Evolutionary conservation across 306 rosid species (phyloP).

Genomic region (Rosa chinensis): DNA sequence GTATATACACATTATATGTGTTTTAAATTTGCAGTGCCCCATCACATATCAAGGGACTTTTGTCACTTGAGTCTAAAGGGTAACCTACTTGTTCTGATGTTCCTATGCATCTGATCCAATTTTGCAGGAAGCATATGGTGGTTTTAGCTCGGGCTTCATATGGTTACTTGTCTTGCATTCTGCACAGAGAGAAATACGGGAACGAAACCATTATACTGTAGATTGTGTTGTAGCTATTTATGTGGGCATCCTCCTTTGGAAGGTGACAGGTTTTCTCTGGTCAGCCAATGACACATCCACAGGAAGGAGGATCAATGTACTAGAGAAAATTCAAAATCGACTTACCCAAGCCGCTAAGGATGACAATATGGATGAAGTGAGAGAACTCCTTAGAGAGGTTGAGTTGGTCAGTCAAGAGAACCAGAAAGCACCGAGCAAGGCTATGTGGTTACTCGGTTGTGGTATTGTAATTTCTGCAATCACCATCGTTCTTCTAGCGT

Average conservation of each 20-base stretch:
- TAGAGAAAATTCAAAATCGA: constrained; percentile 69
- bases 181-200: constrained; percentile 92
- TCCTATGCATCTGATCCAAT: constrained; percentile 12
- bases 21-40: constrained; percentile 14
- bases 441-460: constrained; percentile 45
- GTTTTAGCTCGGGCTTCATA: constrained; percentile 75
- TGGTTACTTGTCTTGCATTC: constrained; percentile 86
- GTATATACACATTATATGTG: constrained; percentile 44
- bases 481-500: constrained; percentile 63
- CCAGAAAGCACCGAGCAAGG: constrained; percentile 35
- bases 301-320: constrained; percentile 41
- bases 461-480: constrained; percentile 53
- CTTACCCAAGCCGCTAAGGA: constrained; percentile 88
- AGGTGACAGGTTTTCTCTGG: constrained; percentile 87
- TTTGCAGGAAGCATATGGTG: constrained; percentile 95
- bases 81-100: constrained; percentile 10
- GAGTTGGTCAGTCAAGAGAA: constrained; percentile 53
- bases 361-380: constrained; percentile 68
- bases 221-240: constrained; percentile 87
- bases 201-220: constrained; percentile 81
- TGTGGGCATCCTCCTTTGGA: constrained; percentile 90
- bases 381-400: constrained; percentile 74
- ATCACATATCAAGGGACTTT: background rate
- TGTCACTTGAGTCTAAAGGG: constrained; percentile 15
- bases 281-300: constrained; percentile 33